Percentiles rank a stretch among this genome's conserved stretches.
Evolutionary conservation across 192 early-diverging fungal genomes (phyloP).

Genomic region (Podila epigama): DNA sequence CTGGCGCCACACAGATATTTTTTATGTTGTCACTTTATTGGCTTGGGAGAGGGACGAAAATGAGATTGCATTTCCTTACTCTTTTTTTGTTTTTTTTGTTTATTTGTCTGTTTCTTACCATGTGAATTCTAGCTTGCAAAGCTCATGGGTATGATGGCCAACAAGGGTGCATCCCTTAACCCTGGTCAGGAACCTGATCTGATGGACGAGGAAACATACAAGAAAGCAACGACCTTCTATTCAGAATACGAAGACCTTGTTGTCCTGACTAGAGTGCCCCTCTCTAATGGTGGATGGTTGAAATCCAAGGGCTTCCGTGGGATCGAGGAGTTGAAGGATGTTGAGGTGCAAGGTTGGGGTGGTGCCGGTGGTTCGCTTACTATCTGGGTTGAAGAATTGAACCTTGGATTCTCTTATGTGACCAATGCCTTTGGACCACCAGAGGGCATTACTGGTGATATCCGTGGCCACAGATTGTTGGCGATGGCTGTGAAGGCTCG

Average conservation of each 20-base stretch:
- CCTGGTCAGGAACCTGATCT: slow-evolving; percentile 31
- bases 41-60: too few relatives aligned
- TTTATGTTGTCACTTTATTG: background rate
- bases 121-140: slow-evolving; percentile 36
- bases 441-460: slow-evolving; percentile 26
- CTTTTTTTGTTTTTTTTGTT: background rate
- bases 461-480: slow-evolving; percentile 14
- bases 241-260: slow-evolving; percentile 3
- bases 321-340: slow-evolving; percentile 14
- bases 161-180: slow-evolving; percentile 45
- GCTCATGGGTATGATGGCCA: slow-evolving; percentile 44
- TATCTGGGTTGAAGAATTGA: slow-evolving; percentile 61
- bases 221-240: slow-evolving; percentile 26
- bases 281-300: slow-evolving; percentile 55
- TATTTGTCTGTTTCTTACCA: too few relatives aligned
- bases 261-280: slow-evolving; percentile 27
- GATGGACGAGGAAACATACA: slow-evolving; percentile 7
- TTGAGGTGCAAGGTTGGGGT: slow-evolving; percentile 64
- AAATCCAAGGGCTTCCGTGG: slow-evolving; percentile 19
- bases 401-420: slow-evolving; percentile 66
- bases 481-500: slow-evolving; percentile 33
- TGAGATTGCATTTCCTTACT: background rate
- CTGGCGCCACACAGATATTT: background rate
- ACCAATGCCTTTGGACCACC: slow-evolving; percentile 61
- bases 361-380: slow-evolving; percentile 70